Evolutionary conservation across 495 filamentous ascomycete species (phyloP), one percentile per base, ranked within the genome.

Genomic region (Trichoderma parareesei): DNA sequence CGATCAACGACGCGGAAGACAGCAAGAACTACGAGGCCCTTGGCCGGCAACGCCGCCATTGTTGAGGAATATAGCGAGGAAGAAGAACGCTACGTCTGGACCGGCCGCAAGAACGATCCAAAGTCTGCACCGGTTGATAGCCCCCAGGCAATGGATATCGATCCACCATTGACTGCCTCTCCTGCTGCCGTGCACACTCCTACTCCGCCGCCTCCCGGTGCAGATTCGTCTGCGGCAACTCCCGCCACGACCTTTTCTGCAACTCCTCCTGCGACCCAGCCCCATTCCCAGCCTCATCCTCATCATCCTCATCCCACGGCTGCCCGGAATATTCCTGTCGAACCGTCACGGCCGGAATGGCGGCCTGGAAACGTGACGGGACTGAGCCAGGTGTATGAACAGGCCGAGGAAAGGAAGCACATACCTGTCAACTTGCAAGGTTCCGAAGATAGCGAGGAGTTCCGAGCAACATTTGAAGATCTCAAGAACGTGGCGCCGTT

Each of bases 401-500:
- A 73, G 65, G 63, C 71, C 14, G 67, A 38, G 49, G 64, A 46
- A 13, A 38, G 66, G 27, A 60, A n/a, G 38, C 67, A 67, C 37
- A 67, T 18, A 18, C 66, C 67, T 46, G 64, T 67, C 59, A 68
- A 69, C 64, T 64, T 69, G 16, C 72, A 67, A 18, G 76, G 79
- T 4, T 81, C 76, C 10, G 72, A 75, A 46, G 81, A 82, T 64
- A 75, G 69, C 20, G 76, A 80, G 1, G 78, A 77, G 2, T 73
- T 81, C 42, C 78, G 77, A 5, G 70, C 82, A n/a, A 82, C 87
- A 41, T 81, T 96, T 53, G 77, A 82, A 1, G 85, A 90, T 38
- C 81, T 95, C 6, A 77, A 79, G 10, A 85, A 88, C 38, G 82
- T 88, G 7, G 85, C 84, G 42, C 91, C 91, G 0, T 85, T 93